Base-by-base conservation (phyloP, 1,284 basidiomycete genomes). In the Pseudozyma flocculosa region DNA sequence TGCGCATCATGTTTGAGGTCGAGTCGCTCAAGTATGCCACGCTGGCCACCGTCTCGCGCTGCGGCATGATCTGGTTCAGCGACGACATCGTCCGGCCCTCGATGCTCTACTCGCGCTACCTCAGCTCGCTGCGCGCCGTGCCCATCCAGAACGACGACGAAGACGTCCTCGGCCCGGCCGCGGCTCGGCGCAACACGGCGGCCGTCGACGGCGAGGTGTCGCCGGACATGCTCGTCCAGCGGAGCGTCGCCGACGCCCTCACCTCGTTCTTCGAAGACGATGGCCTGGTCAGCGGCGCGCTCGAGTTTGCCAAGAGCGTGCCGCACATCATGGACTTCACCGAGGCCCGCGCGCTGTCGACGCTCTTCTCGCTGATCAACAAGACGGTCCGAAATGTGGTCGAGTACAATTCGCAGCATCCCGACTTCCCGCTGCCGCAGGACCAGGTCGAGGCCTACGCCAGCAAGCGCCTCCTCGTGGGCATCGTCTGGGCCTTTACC, bases 11-110 rank as follows among this genome's bases (percentile, higher is more conserved):
- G 91, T 99, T 99, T 76, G 95, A 99, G 79, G 96, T 98, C 51
- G 96, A 99, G 79, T 92, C 94, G 78, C 85, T 99, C 67, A 89
- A 88, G 72, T 98, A 95, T 78, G 96, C 95, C 0, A 99, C 96
- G 1, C 85, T 91, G 43, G 95, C 95, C 9, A 99, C 95, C 15
- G 96, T 99, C 81, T 95, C 92, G 85, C 93, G 95, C 51, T 99
- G 95, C 78, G 95, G 95, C 79, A 99, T 99, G 95, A 94, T 99
- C 72, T 99, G 95, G 95, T 99, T 99, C 82, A 96, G 92, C 76
- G 92, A 96, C 57, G 92, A 96, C 61, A 87, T 94, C 43, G 87
- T 99, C 29, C 86, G 90, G 61, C 87, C 92, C 2, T 81, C 84
- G 4, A 97, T 98, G 95, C 85, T 96, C 29, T 96, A 89, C 79